Base-by-base conservation (phyloP, 73 alveolate genomes). In the Paramecium sonneborni region DNA sequence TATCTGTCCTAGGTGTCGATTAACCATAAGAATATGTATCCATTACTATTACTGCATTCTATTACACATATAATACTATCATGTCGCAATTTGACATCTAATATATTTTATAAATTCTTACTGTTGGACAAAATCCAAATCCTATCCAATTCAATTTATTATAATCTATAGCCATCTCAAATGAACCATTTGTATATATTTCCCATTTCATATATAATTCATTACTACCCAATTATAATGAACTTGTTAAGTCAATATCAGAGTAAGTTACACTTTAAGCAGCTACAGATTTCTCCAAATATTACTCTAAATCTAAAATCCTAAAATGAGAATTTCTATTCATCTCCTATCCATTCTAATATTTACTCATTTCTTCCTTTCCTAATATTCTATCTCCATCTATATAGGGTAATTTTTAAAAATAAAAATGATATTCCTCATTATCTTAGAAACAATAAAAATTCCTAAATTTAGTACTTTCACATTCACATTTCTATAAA, bases 81-180 rank as follows among this genome's bases (percentile, higher is more conserved):
- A 70, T 70, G 18, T 70, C 86, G 18, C 86, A 70, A 35, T 70
- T 18, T 11, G 86, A 32, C 86, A 70, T 70, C 86, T 70, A 70
- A 37, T 28, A 34, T 70, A 34, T 15, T 11, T 0, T 9, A 26
- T 70, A 32, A 34, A 26, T 30, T 24, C 24, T 34, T 70, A 70
- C 86, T 14, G 93, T 62, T 23, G 93, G 28, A 3, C 90, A 21
- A 23, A 88, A 88, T 62, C 93, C 93, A 18, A 88, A 34, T 3
- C 93, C 93, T 21, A 88, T 26, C 93, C 93, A 88, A 26, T 85
- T 79, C 18, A 38, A 20, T 39, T 32, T 11, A 37, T 37, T 37
- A 30, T 39, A 79, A 28, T 44, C 72, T 18, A 79, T 23, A 14
- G 52, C 72, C 90, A 79, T 79, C 3, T 79, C 90, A 23, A 79